Conservation (phyloP, 129 eudicot genomes). For the Erigeron canadensis region DNA sequence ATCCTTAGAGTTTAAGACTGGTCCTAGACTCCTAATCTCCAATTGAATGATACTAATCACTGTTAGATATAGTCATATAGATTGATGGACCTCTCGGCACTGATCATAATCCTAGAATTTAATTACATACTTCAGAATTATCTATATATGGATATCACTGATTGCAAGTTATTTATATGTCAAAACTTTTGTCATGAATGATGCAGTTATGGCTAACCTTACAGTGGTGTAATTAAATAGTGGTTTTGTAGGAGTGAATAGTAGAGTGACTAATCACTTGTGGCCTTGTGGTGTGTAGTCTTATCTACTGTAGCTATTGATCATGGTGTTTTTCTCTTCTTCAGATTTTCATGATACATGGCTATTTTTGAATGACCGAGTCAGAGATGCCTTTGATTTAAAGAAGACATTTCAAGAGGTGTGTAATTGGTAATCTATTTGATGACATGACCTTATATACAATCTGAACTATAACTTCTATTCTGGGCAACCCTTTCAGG, state of each 20-base stretch:
- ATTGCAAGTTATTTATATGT: not conserved
- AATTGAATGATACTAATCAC: too few species aligned
- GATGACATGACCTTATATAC: not conserved
- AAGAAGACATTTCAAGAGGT: constrained; percentile 92
- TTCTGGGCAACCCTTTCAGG: constrained; percentile 47
- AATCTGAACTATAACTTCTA: not conserved
- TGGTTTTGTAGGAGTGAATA: too few species aligned
- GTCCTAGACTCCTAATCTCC: not conserved
- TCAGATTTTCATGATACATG: constrained; percentile 89
- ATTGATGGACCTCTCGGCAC: not conserved
- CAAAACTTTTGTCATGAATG: not conserved
- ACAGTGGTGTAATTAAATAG: not conserved
- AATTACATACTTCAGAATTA: not conserved
- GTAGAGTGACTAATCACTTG: not conserved
- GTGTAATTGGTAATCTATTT: constrained; percentile 1
- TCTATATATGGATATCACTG: not conserved
- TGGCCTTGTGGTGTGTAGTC: not conserved
- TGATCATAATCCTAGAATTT: not conserved
- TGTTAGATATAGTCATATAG: not conserved
- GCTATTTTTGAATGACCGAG: constrained; percentile 74
- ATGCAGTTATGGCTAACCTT: not conserved
- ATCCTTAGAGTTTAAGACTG: not conserved
- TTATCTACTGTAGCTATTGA: constrained; percentile 3
- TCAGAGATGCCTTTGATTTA: constrained; percentile 87
- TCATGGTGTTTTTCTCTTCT: constrained; percentile 14